Conservation (phyloP, 1,284 basidiomycete genomes). For the Apiotrichum gamsii region DNA sequence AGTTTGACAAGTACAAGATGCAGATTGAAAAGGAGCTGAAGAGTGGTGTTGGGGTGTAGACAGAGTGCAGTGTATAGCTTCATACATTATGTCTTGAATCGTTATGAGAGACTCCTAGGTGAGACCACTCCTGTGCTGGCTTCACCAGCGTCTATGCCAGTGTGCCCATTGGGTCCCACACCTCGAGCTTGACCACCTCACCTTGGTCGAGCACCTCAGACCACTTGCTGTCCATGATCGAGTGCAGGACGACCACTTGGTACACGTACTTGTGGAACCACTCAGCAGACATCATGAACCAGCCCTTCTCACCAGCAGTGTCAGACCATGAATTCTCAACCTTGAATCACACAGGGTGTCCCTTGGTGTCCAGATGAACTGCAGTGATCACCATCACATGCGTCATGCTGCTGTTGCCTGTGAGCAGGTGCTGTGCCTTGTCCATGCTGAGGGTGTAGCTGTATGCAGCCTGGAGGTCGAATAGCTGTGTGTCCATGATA, state of each 20-base stretch:
- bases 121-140: too few species aligned
- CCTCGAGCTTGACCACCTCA: slow-evolving; percentile 62
- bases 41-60: too few species aligned
- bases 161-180: slow-evolving; percentile 83
- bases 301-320: slow-evolving; percentile 74
- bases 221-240: slow-evolving; percentile 69
- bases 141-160: too few species aligned
- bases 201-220: slow-evolving; percentile 71
- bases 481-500: slow-evolving; percentile 79
- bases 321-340: slow-evolving; percentile 95
- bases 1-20: slow-evolving; percentile 26
- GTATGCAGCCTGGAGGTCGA: slow-evolving; percentile 72
- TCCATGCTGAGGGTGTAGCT: slow-evolving; percentile 57
- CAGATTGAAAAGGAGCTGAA: slow-evolving; percentile 19
- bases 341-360: slow-evolving; percentile 77
- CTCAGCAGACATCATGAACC: slow-evolving; percentile 80
- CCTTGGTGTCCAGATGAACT: slow-evolving; percentile 71
- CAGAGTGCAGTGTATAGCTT: too few species aligned
- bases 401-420: slow-evolving; percentile 62
- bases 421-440: slow-evolving; percentile 78
- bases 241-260: slow-evolving; percentile 73
- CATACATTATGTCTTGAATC: too few species aligned
- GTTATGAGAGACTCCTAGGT: too few species aligned
- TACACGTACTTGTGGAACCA: slow-evolving; percentile 83
- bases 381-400: slow-evolving; percentile 73